phyloP scores from a whole-genome alignment of 202 grass and related monocot species.

The Schoenoplectus tabernaemontani region DNA sequence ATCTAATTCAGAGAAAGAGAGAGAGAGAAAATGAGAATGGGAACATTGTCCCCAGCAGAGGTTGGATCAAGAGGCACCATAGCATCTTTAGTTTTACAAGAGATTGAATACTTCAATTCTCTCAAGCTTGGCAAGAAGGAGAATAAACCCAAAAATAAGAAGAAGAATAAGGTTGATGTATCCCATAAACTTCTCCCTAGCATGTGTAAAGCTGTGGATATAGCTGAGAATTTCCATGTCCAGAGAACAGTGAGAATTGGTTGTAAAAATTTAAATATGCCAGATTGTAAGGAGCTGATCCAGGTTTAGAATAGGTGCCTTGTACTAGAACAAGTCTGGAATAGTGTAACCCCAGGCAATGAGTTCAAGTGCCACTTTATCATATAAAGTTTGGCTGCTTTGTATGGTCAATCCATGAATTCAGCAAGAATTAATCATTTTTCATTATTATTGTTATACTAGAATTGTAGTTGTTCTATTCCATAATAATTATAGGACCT shows the following conservation, averaged over 20 bases:
- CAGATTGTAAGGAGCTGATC: not conserved
- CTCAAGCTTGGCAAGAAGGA: conserved; percentile 17
- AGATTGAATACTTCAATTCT: conserved; percentile 25
- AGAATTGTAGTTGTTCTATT: too few species aligned
- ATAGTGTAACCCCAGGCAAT: not conserved
- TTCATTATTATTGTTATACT: not conserved
- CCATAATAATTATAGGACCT: not conserved
- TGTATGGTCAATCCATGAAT: conserved; percentile 7
- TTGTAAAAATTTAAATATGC: not conserved
- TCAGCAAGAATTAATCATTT: not conserved
- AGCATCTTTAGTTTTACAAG: conserved; percentile 22
- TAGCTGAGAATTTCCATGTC: not conserved
- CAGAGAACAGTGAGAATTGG: not conserved
- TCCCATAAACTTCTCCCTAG: not conserved
- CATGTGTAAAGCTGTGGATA: not conserved
- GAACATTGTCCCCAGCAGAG: not conserved
- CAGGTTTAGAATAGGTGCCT: not conserved
- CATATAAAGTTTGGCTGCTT: not conserved
- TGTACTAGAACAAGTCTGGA: not conserved
- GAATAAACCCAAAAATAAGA: conserved; percentile 16
- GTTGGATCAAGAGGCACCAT: conserved; percentile 18
- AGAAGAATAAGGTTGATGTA: conserved; percentile 9
- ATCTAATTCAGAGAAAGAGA: not conserved
- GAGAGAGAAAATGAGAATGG: conserved; percentile 4
- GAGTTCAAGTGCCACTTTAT: not conserved